Conservation (phyloP, 192 early-diverging fungal species). For the Neocallimastix lanati region DNA sequence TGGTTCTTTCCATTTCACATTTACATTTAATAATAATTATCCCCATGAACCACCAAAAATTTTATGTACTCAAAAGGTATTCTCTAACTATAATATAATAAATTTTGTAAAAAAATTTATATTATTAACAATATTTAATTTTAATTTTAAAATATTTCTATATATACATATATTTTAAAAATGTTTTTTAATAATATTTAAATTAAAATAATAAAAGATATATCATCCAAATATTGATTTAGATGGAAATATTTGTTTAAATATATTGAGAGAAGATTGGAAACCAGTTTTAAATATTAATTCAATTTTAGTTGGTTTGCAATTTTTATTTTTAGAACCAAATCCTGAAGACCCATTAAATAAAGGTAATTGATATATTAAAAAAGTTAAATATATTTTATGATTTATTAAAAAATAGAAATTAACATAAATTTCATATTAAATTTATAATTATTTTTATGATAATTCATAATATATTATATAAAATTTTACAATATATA, state of each 20-base stretch:
- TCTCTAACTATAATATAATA: constrained; percentile 10
- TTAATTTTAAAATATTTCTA: too few species aligned
- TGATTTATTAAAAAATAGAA: too few species aligned
- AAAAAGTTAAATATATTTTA: too few species aligned
- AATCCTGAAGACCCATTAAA: constrained; percentile 96
- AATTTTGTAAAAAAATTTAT: too few species aligned
- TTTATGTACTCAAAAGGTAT: constrained; percentile 59
- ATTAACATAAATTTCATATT: too few species aligned
- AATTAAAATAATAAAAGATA: constrained; percentile 23
- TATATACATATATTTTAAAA: too few species aligned
- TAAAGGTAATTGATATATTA: constrained; percentile 38
- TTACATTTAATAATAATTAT: constrained; percentile 70
- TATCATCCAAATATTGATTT: constrained; percentile 97
- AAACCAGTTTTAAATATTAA: constrained; percentile 92
- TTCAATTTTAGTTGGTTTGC: constrained; percentile 73
- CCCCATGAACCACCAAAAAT: constrained; percentile 93
- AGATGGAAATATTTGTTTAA: constrained; percentile 89
- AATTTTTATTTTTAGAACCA: constrained; percentile 81
- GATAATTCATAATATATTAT: too few species aligned
- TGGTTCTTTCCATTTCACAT: constrained; percentile 64
- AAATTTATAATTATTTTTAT: too few species aligned
- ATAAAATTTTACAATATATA: too few species aligned
- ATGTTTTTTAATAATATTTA: too few species aligned
- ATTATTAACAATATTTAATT: too few species aligned
- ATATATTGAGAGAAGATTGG: constrained; percentile 96